A percentile compares a stretch with the other conserved stretches of the same genome.
phyloP scores from a whole-genome alignment of 75 land plant genomes.

The Larix kaempferi region DNA sequence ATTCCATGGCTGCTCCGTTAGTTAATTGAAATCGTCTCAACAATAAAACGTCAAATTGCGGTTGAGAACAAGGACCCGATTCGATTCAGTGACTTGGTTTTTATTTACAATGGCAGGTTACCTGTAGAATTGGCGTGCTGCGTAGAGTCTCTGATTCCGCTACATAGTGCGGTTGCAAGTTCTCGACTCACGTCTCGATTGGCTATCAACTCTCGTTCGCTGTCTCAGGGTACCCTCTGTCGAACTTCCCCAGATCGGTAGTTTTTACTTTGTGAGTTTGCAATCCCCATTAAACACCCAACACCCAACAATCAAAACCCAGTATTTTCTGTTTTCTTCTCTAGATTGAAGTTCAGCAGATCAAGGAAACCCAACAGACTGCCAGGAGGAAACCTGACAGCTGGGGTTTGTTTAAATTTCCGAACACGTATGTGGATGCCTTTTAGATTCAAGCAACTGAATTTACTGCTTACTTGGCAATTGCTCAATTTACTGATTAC shows the following conservation, averaged over 20 bases:
- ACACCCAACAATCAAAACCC: too few species aligned
- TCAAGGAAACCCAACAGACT: too few species aligned
- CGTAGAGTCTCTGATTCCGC: slow-evolving; percentile 35
- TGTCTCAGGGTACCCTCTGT: slow-evolving; percentile 12
- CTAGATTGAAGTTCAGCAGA: too few species aligned
- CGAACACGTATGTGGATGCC: too few species aligned
- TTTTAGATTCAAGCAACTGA: too few species aligned
- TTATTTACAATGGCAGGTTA: slow-evolving; percentile 22
- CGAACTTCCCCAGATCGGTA: slow-evolving; percentile 11
- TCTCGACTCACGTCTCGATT: slow-evolving; percentile 34
- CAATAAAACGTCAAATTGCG: neutral
- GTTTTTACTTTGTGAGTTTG: slow-evolving; percentile 10
- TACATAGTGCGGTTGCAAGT: slow-evolving; percentile 39
- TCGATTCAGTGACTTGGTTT: neutral
- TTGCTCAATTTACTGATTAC: too few species aligned
- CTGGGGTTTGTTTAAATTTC: too few species aligned
- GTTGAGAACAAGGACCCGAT: neutral
- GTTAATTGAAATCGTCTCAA: neutral
- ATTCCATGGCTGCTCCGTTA: neutral
- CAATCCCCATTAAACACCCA: neutral
- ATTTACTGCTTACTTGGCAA: too few species aligned
- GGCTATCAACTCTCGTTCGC: slow-evolving; percentile 4
- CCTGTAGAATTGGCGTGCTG: slow-evolving; percentile 40
- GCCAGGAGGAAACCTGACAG: too few species aligned
- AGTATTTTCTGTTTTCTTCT: too few species aligned